Percentiles rank a stretch among this genome's conserved stretches.
phyloP scores from a whole-genome alignment of 2,329 filamentous ascomycete species.

The Niveomyces coronatus region DNA sequence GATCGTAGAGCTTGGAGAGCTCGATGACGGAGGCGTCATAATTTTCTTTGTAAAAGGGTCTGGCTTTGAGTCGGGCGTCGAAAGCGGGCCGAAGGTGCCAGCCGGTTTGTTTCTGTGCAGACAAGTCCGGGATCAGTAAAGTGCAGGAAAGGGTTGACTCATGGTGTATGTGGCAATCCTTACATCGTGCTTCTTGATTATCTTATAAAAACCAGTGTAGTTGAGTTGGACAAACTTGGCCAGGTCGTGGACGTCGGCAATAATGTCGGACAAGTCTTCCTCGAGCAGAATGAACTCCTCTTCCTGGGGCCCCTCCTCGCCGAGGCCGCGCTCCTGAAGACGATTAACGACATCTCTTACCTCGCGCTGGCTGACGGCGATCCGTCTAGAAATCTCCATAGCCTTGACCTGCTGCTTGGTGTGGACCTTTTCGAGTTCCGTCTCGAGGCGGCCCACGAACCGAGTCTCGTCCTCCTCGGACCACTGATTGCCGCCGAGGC shows the following conservation, averaged over 20 bases:
- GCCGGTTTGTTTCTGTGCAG: slow-evolving; percentile 70
- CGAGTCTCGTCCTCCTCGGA: slow-evolving; percentile 81
- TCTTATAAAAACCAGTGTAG: slow-evolving; percentile 99
- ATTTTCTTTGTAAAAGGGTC: slow-evolving; percentile 98
- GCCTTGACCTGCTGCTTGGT: slow-evolving; percentile 96
- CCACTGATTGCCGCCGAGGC: slow-evolving; percentile 54
- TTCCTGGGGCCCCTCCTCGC: slow-evolving; percentile 57
- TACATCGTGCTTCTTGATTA: slow-evolving; percentile 99
- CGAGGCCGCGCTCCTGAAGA: slow-evolving; percentile 51
- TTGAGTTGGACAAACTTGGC: slow-evolving; percentile 98
- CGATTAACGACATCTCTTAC: slow-evolving; percentile 78
- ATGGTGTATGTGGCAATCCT: slow-evolving; percentile 19
- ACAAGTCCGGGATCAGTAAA: not conserved
- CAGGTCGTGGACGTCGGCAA: slow-evolving; percentile 94
- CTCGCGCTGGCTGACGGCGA: slow-evolving; percentile 78
- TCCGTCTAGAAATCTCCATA: slow-evolving; percentile 86
- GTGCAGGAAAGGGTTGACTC: not conserved
- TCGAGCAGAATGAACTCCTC: slow-evolving; percentile 92
- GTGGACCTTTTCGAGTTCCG: slow-evolving; percentile 93
- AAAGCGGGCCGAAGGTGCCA: slow-evolving; percentile 96
- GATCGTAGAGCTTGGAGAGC: slow-evolving; percentile 88
- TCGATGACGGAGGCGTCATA: slow-evolving; percentile 94
- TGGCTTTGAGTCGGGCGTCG: slow-evolving; percentile 84
- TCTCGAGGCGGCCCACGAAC: slow-evolving; percentile 80
- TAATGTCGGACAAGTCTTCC: slow-evolving; percentile 92